Evolutionary conservation across 2,329 filamentous ascomycete genomes (phyloP).

Genomic region (Aspergillus vadensis): DNA sequence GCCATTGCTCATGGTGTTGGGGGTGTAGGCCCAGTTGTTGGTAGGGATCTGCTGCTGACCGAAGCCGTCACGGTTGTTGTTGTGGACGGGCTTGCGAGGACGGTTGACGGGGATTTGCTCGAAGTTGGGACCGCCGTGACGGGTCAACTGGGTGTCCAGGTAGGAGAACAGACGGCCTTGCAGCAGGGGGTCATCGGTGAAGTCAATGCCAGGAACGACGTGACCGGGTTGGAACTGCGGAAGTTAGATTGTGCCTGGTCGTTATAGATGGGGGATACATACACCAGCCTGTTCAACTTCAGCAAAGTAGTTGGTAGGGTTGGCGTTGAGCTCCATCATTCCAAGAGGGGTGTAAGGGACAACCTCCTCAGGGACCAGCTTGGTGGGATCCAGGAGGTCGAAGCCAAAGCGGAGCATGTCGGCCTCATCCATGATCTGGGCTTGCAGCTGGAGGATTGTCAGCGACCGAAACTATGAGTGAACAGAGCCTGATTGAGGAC

Average conservation of each 20-base stretch:
- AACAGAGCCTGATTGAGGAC: no score
- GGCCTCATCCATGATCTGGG: conserved; percentile 70
- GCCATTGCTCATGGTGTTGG: conserved; percentile 68
- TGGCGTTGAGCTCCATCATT: conserved; percentile 68
- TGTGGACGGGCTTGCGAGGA: conserved; percentile 64
- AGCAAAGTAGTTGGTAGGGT: conserved; percentile 73
- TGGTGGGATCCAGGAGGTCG: conserved; percentile 72
- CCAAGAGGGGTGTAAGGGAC: conserved; percentile 69
- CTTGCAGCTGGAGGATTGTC: conserved; percentile 48
- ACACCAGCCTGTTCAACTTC: conserved; percentile 74
- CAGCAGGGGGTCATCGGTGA: conserved; percentile 71
- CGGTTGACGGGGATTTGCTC: conserved; percentile 75
- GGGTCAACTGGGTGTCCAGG: conserved; percentile 73
- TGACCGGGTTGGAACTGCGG: conserved; percentile 71
- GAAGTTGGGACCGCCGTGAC: conserved; percentile 71
- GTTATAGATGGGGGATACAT: conserved; percentile 18
- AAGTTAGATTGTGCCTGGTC: no score
- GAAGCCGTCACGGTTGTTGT: conserved; percentile 73
- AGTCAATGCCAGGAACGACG: conserved; percentile 72
- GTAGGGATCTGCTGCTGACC: conserved; percentile 68
- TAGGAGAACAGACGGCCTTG: conserved; percentile 76
- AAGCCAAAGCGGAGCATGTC: conserved; percentile 68
- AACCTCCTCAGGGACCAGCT: conserved; percentile 70
- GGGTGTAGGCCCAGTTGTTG: conserved; percentile 66
- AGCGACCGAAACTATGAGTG: neutral